A percentile compares a stretch with the other conserved stretches of the same genome.
phyloP scores from a whole-genome alignment of 2,329 filamentous ascomycete species.

The Metarhizium album region DNA sequence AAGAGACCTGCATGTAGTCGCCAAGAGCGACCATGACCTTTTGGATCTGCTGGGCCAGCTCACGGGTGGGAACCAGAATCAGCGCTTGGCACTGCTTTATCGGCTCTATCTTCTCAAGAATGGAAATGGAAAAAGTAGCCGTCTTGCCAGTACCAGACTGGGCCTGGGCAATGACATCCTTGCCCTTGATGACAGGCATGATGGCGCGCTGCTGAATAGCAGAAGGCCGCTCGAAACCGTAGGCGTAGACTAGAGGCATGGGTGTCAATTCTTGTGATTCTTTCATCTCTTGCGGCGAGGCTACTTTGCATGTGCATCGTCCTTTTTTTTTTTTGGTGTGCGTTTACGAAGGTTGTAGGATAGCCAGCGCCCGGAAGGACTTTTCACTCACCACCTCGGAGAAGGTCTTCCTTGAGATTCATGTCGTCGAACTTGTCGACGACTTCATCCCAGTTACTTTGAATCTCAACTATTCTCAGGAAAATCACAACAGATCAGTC shows the following conservation, averaged over 20 bases:
- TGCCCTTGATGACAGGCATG: conserved; percentile 99
- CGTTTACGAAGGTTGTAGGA: background rate
- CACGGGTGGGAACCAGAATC: conserved; percentile 94
- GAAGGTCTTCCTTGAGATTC: conserved; percentile 92
- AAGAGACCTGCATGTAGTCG: conserved; percentile 99
- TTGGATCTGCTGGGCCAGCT: conserved; percentile 98
- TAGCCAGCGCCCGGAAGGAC: background rate
- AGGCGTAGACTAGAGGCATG: conserved; percentile 65
- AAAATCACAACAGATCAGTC: conserved; percentile 13
- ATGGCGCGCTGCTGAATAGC: conserved; percentile 99
- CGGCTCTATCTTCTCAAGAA: conserved; percentile 97
- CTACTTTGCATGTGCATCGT: background rate
- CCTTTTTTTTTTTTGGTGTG: background rate
- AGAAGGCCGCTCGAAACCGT: conserved; percentile 99
- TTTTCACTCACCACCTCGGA: conserved; percentile 63
- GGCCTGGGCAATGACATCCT: conserved; percentile 98
- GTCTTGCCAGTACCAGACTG: conserved; percentile 99
- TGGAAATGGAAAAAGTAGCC: conserved; percentile 97
- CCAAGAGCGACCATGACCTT: conserved; percentile 98
- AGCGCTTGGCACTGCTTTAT: conserved; percentile 97
- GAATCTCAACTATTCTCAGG: conserved; percentile 72
- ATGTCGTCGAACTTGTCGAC: conserved; percentile 99
- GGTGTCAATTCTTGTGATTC: conserved; percentile 14
- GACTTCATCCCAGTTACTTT: conserved; percentile 99
- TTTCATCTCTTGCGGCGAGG: background rate